phyloP scores from a whole-genome alignment of 768 basidiomycete genomes.

The Pleurotus salmoneostramineus region DNA sequence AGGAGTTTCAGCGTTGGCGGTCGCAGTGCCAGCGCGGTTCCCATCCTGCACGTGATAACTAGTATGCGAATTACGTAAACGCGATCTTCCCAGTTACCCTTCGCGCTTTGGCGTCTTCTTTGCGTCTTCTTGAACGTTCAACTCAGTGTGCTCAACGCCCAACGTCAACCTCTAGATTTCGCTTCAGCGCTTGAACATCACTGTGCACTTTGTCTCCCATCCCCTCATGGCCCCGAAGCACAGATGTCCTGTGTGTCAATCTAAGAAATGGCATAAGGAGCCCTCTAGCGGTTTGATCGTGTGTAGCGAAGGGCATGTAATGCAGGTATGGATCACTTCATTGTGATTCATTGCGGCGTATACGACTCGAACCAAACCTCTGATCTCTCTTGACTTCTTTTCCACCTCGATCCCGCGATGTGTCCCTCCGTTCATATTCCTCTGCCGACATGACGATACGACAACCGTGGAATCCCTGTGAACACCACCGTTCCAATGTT shows the following conservation, averaged over 20 bases:
- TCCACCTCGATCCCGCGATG: no score
- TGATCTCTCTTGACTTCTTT: no score
- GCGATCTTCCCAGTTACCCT: neutral
- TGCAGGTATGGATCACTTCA: slow-evolving; percentile 53
- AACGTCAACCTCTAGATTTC: neutral
- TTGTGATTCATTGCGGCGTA: neutral
- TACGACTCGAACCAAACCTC: no score
- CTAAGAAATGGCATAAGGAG: slow-evolving; percentile 86
- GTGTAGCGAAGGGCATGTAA: slow-evolving; percentile 89
- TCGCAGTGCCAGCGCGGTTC: neutral
- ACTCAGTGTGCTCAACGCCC: neutral
- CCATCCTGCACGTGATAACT: neutral
- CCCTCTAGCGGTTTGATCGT: slow-evolving; percentile 75
- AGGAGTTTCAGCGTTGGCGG: no score
- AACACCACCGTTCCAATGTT: neutral
- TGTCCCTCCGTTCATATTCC: no score
- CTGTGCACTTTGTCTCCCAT: neutral
- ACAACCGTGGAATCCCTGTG: neutral
- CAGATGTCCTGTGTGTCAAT: slow-evolving; percentile 77
- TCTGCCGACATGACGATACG: neutral
- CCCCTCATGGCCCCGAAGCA: slow-evolving; percentile 52
- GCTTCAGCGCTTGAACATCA: neutral
- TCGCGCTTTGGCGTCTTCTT: no score
- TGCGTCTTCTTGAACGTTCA: no score
- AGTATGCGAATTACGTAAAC: neutral